Conservation (phyloP, 2,329 filamentous ascomycete species). For the Geoglossum cookeanum region DNA sequence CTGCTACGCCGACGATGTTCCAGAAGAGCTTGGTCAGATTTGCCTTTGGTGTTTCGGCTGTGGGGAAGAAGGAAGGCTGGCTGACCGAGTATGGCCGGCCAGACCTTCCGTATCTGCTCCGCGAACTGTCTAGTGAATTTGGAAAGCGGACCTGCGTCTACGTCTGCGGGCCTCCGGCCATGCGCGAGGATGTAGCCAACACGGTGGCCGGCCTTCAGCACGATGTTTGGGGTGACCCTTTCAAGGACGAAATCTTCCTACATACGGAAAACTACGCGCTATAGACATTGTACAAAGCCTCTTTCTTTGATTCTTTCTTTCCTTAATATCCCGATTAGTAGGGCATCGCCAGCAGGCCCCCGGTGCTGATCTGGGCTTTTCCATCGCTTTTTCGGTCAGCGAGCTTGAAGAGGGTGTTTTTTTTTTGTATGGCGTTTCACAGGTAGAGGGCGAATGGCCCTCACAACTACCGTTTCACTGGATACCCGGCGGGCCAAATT, state of each 20-base stretch:
- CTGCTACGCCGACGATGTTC: conserved; percentile 66
- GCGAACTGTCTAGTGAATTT: conserved; percentile 62
- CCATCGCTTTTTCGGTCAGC: background rate
- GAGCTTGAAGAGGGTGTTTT: background rate
- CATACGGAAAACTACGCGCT: conserved; percentile 92
- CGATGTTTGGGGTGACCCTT: conserved; percentile 55
- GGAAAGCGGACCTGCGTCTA: conserved; percentile 74
- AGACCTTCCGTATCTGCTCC: conserved; percentile 71
- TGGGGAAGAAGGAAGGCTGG: conserved; percentile 50
- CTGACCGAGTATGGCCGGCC: conserved; percentile 82
- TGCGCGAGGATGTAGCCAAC: conserved; percentile 75
- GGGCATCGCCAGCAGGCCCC: background rate
- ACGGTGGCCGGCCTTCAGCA: conserved; percentile 68
- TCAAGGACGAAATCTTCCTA: conserved; percentile 75
- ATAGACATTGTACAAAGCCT: conserved; percentile 19
- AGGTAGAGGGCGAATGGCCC: background rate
- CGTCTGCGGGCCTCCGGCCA: conserved; percentile 73
- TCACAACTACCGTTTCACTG: background rate
- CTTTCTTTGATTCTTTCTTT: background rate
- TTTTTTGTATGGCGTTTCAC: background rate
- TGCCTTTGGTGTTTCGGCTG: conserved; percentile 44
- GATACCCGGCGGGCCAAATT: background rate
- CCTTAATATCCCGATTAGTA: background rate
- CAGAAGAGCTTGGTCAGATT: conserved; percentile 83
- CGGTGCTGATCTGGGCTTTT: background rate